Evolutionary conservation across 306 rosid species (phyloP), one percentile per base, ranked within the genome.

Genomic region (Sicyos edulis): DNA sequence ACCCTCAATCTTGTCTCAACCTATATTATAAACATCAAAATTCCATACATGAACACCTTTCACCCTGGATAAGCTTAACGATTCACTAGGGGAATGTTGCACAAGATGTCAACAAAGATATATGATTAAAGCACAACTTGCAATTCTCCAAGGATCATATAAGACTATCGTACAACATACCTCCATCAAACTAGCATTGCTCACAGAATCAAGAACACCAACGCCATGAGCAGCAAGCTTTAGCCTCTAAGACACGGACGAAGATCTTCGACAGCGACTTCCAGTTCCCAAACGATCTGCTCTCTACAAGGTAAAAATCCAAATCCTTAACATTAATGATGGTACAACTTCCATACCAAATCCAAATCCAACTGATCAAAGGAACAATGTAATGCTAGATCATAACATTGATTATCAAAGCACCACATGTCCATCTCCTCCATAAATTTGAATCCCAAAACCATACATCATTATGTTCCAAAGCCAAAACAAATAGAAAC

Each of bases 171-270:
- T 29, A 69, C 21, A 19, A 45, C 24, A 42, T 85, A 91, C 97
- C 97, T 91, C 99, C 96, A 95, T 91, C 70, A 87, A 50, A 84
- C 97, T 95, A 55, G 85, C 91, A 82, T 86, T 91, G 82, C 97
- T 89, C 47, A 75, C 78, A 54, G 95, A 84, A 72, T 93, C 95
- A 40, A 83, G 77, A 44, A 87, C 84, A 12, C 90, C 96, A 40
- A 75, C 73, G 72, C 76, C 89, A 57, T 86, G 85, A 16, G 89
- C 95, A 12, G 79, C 40, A 52, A 86, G 74, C 81, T 89, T 86
- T 65, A 71, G 82, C 80, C 79, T 85, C 78, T 91, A 95, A 70
- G 95, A 87, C 78, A 81, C 50, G 4, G 95, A 82, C 0, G 96
- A 78, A 8, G 96, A 83, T 83, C 91, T 81, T 75, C 88, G 86